These are phyloP conservation scores for Zalaria obscura DNA, from an alignment of 2,329 filamentous ascomycete genomes.

Conservation along the genomic window DNA sequence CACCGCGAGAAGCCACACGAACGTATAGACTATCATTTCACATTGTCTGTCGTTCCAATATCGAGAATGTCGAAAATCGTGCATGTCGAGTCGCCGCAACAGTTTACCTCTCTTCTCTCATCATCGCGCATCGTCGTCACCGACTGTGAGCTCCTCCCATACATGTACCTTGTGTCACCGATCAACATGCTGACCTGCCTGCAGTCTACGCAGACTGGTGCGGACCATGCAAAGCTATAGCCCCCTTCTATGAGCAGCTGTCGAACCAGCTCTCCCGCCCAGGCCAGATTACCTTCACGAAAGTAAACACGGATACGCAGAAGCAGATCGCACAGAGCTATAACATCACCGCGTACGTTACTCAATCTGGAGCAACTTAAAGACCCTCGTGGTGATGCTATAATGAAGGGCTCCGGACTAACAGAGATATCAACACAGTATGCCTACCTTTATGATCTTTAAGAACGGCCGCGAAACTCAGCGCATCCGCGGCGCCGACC, in stretches of 20 bases:
- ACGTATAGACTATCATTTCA: not conserved
- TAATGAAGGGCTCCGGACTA: no score
- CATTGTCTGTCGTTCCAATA: not conserved
- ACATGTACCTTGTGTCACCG: slow-evolving; percentile 3
- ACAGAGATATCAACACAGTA: slow-evolving; percentile 25
- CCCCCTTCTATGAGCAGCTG: slow-evolving; percentile 68
- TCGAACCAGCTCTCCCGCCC: slow-evolving; percentile 56
- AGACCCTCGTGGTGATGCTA: slow-evolving; percentile 6
- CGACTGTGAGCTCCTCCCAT: slow-evolving; percentile 53
- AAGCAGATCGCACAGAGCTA: slow-evolving; percentile 61
- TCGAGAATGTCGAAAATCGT: slow-evolving; percentile 30
- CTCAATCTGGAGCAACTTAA: slow-evolving; percentile 23
- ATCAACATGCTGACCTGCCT: slow-evolving; percentile 11
- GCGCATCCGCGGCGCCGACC: slow-evolving; percentile 50
- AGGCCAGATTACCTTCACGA: slow-evolving; percentile 66
- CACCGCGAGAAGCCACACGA: not conserved
- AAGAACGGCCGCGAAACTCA: slow-evolving; percentile 22
- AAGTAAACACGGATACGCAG: slow-evolving; percentile 71
- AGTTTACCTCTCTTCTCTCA: slow-evolving; percentile 55
- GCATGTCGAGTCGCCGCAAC: slow-evolving; percentile 29
- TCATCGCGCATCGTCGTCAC: slow-evolving; percentile 69
- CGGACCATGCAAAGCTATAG: slow-evolving; percentile 69
- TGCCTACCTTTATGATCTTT: slow-evolving; percentile 81
- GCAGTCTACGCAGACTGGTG: slow-evolving; percentile 83
- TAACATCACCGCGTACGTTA: slow-evolving; percentile 41